A percentile compares a stretch with the other conserved stretches of the same genome.
Evolutionary conservation across 495 filamentous ascomycete species (phyloP).

Genomic region (Evernia prunastri): DNA sequence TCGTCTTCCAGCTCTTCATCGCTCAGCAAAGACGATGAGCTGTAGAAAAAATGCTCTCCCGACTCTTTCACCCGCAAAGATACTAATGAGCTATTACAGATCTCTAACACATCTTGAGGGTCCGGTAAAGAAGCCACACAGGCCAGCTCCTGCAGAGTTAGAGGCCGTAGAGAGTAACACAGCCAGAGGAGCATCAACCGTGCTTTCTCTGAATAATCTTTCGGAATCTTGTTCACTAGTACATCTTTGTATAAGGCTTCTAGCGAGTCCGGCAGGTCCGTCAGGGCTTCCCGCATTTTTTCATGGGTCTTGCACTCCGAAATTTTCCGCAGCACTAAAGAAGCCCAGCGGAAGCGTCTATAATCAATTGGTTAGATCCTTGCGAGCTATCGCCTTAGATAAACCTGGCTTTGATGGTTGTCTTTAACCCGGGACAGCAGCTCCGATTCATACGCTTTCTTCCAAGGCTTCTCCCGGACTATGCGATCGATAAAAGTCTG

Average conservation of each 20-base stretch:
- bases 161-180: not conserved
- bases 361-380: too few species aligned
- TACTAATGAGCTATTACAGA: slow-evolving; percentile 8
- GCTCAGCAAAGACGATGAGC: too few species aligned
- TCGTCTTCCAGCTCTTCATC: too few species aligned
- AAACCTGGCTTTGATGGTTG: not conserved
- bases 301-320: not conserved
- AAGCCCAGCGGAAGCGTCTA: slow-evolving; percentile 7
- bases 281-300: not conserved
- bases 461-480: not conserved
- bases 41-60: too few species aligned
- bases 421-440: not conserved
- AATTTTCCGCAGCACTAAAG: not conserved
- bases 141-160: slow-evolving; percentile 3
- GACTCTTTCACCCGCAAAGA: too few species aligned
- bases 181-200: slow-evolving; percentile 4
- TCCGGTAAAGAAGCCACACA: not conserved
- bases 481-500: not conserved
- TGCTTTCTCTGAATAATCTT: not conserved
- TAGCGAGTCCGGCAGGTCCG: not conserved
- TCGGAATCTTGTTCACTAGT: not conserved
- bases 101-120: not conserved
- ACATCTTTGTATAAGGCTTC: slow-evolving; percentile 4
- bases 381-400: too few species aligned
- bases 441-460: not conserved